A percentile compares a stretch with the other conserved stretches of the same genome.
Evolutionary conservation across 2,329 filamentous ascomycete species (phyloP).

Genomic region (Paraconiothyrium brasiliense): DNA sequence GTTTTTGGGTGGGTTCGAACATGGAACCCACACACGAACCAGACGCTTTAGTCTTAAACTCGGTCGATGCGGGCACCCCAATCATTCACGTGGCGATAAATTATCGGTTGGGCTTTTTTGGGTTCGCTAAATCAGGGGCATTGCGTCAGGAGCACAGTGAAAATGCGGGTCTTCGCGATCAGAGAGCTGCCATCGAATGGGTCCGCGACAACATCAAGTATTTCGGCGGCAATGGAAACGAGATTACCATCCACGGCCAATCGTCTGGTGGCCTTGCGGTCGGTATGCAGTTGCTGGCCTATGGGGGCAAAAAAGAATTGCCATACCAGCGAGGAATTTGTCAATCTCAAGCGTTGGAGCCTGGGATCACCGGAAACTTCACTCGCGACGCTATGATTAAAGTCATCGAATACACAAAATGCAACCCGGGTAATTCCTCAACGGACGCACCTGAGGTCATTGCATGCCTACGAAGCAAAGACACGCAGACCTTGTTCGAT

Average conservation of each 20-base stretch:
- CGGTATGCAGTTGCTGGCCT: constrained; percentile 47
- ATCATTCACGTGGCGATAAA: constrained; percentile 50
- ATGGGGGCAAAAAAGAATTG: constrained; percentile 40
- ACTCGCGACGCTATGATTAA: constrained; percentile 58
- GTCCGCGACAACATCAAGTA: constrained; percentile 47
- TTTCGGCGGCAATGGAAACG: constrained; percentile 42
- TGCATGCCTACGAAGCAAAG: constrained; percentile 57
- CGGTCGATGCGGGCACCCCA: constrained; percentile 54
- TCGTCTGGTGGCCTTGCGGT: constrained; percentile 45
- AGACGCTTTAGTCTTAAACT: constrained; percentile 59
- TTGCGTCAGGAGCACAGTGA: constrained; percentile 44
- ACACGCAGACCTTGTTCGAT: constrained; percentile 55
- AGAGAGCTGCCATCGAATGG: constrained; percentile 52
- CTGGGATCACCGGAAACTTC: constrained; percentile 58
- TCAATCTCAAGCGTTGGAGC: constrained; percentile 60
- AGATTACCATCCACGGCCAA: constrained; percentile 48
- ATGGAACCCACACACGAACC: constrained; percentile 51
- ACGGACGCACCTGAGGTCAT: constrained; percentile 57
- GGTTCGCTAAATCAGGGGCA: constrained; percentile 47
- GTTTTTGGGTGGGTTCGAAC: constrained; percentile 41
- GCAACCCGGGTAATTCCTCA: constrained; percentile 44
- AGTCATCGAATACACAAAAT: constrained; percentile 55
- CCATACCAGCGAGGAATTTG: constrained; percentile 49
- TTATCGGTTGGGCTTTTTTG: constrained; percentile 52
- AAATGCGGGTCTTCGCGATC: constrained; percentile 52